These are phyloP conservation scores for Pestalotiopsis sp. DNA, from an alignment of 2,329 filamentous ascomycete genomes.

Conservation along the genomic window DNA sequence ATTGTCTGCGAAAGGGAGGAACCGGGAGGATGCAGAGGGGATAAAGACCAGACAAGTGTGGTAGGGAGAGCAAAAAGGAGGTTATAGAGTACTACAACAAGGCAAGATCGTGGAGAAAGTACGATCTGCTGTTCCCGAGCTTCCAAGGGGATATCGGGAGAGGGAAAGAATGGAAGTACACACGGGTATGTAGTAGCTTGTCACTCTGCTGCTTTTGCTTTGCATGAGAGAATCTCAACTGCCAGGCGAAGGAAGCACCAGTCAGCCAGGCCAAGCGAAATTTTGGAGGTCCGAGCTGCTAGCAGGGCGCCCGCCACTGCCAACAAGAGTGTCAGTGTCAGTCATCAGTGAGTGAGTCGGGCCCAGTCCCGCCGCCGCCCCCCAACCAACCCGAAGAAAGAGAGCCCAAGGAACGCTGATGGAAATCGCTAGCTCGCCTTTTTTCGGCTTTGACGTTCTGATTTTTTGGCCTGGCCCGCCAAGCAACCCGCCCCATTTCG, in stretches of 20 bases:
- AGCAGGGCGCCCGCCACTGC: not conserved
- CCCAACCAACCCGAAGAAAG: not conserved
- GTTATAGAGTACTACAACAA: constrained; percentile 14
- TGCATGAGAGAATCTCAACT: not conserved
- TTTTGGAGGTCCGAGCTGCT: constrained; percentile 23
- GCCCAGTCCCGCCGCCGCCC: not conserved
- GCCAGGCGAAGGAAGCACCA: not conserved
- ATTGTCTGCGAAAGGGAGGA: constrained; percentile 40
- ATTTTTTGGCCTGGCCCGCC: not conserved
- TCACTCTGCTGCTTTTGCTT: constrained; percentile 1
- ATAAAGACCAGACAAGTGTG: not conserved
- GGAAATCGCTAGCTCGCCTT: not conserved
- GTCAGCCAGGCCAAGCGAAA: constrained; percentile 17
- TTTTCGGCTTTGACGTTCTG: not conserved
- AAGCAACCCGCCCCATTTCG: not conserved
- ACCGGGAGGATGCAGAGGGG: constrained; percentile 9
- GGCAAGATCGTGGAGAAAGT: constrained; percentile 5
- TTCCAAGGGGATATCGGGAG: no score
- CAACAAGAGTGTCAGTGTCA: not conserved
- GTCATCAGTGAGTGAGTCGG: not conserved
- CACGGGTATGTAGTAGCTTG: not conserved
- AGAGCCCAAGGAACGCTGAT: not conserved
- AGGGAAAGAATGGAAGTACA: no score
- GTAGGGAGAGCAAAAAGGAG: not conserved
- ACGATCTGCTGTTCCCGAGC: not conserved